Conservation (phyloP, 495 filamentous ascomycete genomes). For the Elasticomyces elasticus region DNA sequence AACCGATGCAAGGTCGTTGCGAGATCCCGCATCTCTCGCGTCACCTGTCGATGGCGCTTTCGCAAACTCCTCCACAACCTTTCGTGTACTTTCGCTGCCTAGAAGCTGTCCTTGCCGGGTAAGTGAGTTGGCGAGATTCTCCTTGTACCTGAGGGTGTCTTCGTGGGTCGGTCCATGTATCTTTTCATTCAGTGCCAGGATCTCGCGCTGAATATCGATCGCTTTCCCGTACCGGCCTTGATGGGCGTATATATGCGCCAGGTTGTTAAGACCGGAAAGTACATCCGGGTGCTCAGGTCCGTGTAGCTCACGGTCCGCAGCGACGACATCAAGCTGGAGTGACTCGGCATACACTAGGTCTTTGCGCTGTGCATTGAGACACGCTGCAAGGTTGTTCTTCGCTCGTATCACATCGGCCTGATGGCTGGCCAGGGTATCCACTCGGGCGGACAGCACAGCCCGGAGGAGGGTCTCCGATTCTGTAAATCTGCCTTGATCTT, state of each 20-base stretch:
- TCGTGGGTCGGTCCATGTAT: slow-evolving; percentile 29
- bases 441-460: not conserved
- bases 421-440: not conserved
- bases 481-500: not conserved
- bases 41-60: too few species aligned
- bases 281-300: slow-evolving; percentile 29
- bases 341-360: slow-evolving; percentile 23
- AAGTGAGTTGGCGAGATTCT: slow-evolving; percentile 17
- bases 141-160: slow-evolving; percentile 23
- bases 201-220: not conserved
- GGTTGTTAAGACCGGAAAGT: slow-evolving; percentile 18
- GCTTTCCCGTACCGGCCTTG: not conserved
- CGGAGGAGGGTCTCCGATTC: not conserved
- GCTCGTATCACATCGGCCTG: not conserved
- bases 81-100: too few species aligned
- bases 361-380: not conserved
- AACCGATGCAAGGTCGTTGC: too few species aligned
- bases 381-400: not conserved
- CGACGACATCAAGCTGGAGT: slow-evolving; percentile 7
- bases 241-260: slow-evolving; percentile 16
- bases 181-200: slow-evolving; percentile 22
- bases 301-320: slow-evolving; percentile 22
- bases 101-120: not conserved
- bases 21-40: too few species aligned
- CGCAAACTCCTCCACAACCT: too few species aligned